Conservation (phyloP, 2,329 filamentous ascomycete species). For the Tricladium varicosporioides region DNA sequence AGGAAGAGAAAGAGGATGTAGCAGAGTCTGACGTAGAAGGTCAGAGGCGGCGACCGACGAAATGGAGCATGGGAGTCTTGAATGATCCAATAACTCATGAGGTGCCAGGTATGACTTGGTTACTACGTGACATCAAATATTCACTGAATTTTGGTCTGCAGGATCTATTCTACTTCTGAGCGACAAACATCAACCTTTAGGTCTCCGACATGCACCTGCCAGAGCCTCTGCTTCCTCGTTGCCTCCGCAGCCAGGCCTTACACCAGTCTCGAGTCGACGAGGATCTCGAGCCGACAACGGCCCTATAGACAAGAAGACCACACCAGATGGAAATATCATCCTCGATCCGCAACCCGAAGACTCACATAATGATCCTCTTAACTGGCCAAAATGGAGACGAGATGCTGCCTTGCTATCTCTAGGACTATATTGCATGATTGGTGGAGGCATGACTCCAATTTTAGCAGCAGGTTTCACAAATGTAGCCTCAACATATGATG, state of each 20-base stretch:
- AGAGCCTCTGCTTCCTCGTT: constrained; percentile 56
- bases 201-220: constrained; percentile 54
- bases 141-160: constrained; percentile 34
- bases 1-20: constrained; percentile 5
- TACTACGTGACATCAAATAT: no score
- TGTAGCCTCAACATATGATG: constrained; percentile 64
- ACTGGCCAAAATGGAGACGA: constrained; percentile 82
- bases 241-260: constrained; percentile 16
- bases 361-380: constrained; percentile 84
- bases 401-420: constrained; percentile 77
- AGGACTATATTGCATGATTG: constrained; percentile 90
- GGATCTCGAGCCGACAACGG: constrained; percentile 10
- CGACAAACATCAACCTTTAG: constrained; percentile 57
- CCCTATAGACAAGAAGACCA: constrained; percentile 64
- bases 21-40: constrained; percentile 17
- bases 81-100: constrained; percentile 80
- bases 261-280: constrained; percentile 13
- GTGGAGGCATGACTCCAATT: constrained; percentile 87
- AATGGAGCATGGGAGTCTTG: constrained; percentile 74
- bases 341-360: constrained; percentile 91
- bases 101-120: constrained; percentile 78
- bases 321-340: constrained; percentile 78
- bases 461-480: constrained; percentile 87
- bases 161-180: constrained; percentile 59
- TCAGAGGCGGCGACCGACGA: constrained; percentile 34